These are phyloP conservation scores for Phytophthora nicotianae DNA, from an alignment of 352 stramenopile species.

Conservation along the genomic window DNA sequence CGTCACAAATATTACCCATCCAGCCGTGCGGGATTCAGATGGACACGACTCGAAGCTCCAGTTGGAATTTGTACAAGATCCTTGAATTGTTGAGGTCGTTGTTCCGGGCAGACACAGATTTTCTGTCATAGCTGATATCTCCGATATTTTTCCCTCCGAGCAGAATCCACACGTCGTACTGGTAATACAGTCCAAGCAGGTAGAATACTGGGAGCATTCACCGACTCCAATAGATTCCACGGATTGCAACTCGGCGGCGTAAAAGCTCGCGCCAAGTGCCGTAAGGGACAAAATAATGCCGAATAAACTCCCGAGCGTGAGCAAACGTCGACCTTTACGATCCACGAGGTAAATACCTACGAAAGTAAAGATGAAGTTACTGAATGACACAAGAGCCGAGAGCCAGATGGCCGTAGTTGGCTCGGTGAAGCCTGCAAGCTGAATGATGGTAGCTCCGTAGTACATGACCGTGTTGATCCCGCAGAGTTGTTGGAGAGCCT, in stretches of 20 bases:
- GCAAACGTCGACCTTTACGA: constrained; percentile 26
- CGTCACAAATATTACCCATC: constrained; percentile 62
- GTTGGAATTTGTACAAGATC: constrained; percentile 27
- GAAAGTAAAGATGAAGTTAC: constrained; percentile 48
- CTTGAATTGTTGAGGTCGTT: constrained; percentile 9
- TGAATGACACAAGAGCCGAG: constrained; percentile 61
- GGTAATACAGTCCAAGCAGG: constrained; percentile 75
- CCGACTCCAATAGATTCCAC: constrained; percentile 25
- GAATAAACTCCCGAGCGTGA: constrained; percentile 34
- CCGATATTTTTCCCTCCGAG: constrained; percentile 17
- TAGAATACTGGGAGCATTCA: constrained; percentile 45
- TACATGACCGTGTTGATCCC: constrained; percentile 93
- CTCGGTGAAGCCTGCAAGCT: constrained; percentile 79
- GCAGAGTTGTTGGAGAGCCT: constrained; percentile 60
- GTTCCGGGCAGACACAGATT: constrained; percentile 44
- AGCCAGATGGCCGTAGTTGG: constrained; percentile 80
- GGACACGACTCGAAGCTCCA: constrained; percentile 67
- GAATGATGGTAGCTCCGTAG: constrained; percentile 83
- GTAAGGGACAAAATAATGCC: constrained; percentile 32
- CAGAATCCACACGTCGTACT: constrained; percentile 58
- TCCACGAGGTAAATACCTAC: constrained; percentile 42
- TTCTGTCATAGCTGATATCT: background rate
- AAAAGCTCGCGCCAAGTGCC: constrained; percentile 36
- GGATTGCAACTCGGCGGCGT: constrained; percentile 33
- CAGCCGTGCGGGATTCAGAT: constrained; percentile 38